Evolutionary conservation across 2,329 filamentous ascomycete species (phyloP).

Genomic region (Berkeleyomyces basicola): DNA sequence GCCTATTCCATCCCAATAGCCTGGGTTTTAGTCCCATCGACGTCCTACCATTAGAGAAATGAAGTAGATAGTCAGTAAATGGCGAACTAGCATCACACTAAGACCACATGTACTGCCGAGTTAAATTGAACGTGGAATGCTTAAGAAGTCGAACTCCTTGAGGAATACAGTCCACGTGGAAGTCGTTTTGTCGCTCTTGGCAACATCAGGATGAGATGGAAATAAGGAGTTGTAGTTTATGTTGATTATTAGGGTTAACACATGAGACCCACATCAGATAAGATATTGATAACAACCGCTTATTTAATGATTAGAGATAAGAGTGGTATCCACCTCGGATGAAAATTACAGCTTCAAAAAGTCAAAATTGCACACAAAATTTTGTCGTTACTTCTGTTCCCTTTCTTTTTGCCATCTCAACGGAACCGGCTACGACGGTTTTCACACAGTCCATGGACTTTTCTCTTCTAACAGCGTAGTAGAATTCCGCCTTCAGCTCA

Average conservation of each 20-base stretch:
- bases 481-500: neutral
- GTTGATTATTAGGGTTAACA: neutral
- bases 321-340: neutral
- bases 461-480: too few species aligned
- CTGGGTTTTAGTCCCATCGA: neutral
- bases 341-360: slow-evolving; percentile 4
- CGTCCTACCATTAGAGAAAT: neutral
- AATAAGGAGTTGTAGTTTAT: too few species aligned
- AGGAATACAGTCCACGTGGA: neutral
- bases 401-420: neutral
- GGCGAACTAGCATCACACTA: too few species aligned
- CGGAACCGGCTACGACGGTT: too few species aligned
- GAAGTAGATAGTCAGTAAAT: too few species aligned
- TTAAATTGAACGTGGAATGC: neutral
- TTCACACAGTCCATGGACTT: neutral
- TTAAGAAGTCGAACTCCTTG: neutral
- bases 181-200: neutral
- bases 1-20: neutral
- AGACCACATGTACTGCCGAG: neutral
- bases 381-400: neutral
- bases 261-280: neutral
- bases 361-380: neutral
- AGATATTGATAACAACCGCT: neutral
- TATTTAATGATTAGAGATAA: neutral
- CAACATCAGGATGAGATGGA: neutral